Percentiles rank a stretch among this genome's conserved stretches.
phyloP scores from a whole-genome alignment of 129 eudicot species.

The Arctium lappa region DNA sequence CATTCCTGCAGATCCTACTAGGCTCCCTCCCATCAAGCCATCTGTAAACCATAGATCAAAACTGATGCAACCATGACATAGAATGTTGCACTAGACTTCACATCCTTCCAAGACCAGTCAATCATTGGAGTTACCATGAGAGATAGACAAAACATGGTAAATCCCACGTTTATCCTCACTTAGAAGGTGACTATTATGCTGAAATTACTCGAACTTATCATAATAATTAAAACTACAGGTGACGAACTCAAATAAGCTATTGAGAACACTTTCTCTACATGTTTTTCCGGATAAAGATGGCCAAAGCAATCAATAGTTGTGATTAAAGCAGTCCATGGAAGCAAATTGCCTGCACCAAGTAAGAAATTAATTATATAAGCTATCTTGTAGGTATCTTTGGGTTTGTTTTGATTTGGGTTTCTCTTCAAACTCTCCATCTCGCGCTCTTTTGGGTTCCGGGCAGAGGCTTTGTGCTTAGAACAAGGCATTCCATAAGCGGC shows the following conservation, averaged over 20 bases:
- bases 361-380: slow-evolving; percentile 75
- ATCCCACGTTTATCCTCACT: slow-evolving; percentile 78
- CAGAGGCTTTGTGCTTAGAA: background rate
- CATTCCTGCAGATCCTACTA: slow-evolving; percentile 80
- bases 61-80: slow-evolving; percentile 48
- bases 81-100: slow-evolving; percentile 32
- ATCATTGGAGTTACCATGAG: slow-evolving; percentile 55
- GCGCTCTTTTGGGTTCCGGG: background rate
- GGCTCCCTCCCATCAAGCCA: slow-evolving; percentile 76
- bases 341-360: slow-evolving; percentile 91
- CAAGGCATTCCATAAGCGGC: slow-evolving; percentile 22
- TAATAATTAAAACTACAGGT: slow-evolving; percentile 39
- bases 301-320: slow-evolving; percentile 84
- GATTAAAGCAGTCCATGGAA: slow-evolving; percentile 90
- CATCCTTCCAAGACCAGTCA: slow-evolving; percentile 46
- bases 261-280: slow-evolving; percentile 75
- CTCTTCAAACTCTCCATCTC: slow-evolving; percentile 46
- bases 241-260: slow-evolving; percentile 81
- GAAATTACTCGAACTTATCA: slow-evolving; percentile 39
- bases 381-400: slow-evolving; percentile 59
- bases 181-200: slow-evolving; percentile 43
- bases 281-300: slow-evolving; percentile 57
- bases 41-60: slow-evolving; percentile 62
- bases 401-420: slow-evolving; percentile 25
- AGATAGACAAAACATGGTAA: slow-evolving; percentile 51